Evolutionary conservation across 345 rosid species (phyloP).

Genomic region (Gossypium australe): DNA sequence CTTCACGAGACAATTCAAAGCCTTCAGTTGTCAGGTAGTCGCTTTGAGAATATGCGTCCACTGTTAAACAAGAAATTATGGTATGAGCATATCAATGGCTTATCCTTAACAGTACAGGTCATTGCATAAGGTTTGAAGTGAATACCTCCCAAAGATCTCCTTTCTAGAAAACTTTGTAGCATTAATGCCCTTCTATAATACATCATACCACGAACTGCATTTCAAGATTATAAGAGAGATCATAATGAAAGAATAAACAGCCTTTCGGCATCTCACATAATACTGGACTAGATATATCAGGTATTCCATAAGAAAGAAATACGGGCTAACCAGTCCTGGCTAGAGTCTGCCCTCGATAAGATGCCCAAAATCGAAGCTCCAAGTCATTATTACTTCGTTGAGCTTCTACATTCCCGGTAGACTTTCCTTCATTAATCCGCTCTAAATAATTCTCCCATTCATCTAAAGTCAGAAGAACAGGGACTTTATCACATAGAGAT

Average conservation of each 20-base stretch:
- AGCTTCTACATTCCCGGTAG: constrained; percentile 67
- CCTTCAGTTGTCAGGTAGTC: constrained; percentile 49
- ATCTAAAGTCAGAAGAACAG: constrained; percentile 39
- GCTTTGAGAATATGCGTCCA: constrained; percentile 48
- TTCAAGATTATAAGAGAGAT: constrained; percentile 19
- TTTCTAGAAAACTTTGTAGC: constrained; percentile 90
- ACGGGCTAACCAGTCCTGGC: constrained; percentile 90
- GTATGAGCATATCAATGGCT: constrained; percentile 19
- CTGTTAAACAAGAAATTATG: constrained; percentile 29
- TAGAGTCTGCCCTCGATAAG: constrained; percentile 94
- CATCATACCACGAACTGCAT: constrained; percentile 99
- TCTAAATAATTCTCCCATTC: constrained; percentile 99
- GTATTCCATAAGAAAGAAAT: background rate
- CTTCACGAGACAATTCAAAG: constrained; percentile 69
- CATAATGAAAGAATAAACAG: background rate
- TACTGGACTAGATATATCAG: constrained; percentile 2
- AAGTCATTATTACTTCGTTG: constrained; percentile 72
- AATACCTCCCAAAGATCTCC: constrained; percentile 74
- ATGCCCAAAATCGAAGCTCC: constrained; percentile 98
- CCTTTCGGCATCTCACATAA: constrained; percentile 8
- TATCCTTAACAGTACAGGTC: background rate
- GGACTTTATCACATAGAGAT: background rate
- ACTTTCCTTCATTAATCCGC: constrained; percentile 70
- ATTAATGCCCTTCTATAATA: constrained; percentile 96
- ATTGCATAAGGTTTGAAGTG: constrained; percentile 3